A percentile compares a stretch with the other conserved stretches of the same genome.
These are phyloP conservation scores for Rhizopogon vesiculosus DNA, from an alignment of 768 basidiomycete species.

Conservation along the genomic window DNA sequence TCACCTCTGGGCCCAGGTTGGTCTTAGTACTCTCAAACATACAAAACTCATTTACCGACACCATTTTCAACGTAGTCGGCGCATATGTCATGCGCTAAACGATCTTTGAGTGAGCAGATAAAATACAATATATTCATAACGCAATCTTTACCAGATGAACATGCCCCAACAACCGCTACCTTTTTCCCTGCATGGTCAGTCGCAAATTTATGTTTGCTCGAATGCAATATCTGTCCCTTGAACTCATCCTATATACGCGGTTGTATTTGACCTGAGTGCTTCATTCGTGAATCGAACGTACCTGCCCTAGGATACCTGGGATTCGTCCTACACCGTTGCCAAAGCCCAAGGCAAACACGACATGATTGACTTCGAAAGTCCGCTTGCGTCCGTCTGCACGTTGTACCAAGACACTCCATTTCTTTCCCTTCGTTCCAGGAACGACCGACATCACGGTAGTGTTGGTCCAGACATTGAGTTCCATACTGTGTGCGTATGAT, in stretches of 20 bases:
- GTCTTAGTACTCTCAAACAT: too few relatives aligned
- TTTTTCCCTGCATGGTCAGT: conserved; percentile 62
- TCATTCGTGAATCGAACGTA: conserved; percentile 12
- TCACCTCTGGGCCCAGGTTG: conserved; percentile 28
- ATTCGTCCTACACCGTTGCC: conserved; percentile 39
- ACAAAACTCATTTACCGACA: conserved; percentile 30
- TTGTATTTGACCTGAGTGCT: background rate
- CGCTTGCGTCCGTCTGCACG: conserved; percentile 32
- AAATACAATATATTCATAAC: background rate
- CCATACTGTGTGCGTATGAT: conserved; percentile 52
- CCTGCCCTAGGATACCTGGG: conserved; percentile 41
- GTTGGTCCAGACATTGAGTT: conserved; percentile 63
- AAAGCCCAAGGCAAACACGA: conserved; percentile 47
- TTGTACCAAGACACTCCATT: conserved; percentile 40
- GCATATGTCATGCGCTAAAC: conserved; percentile 44
- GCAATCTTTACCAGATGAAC: conserved; percentile 44
- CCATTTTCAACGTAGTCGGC: conserved; percentile 41
- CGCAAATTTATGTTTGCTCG: conserved; percentile 47
- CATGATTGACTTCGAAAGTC: conserved; percentile 39
- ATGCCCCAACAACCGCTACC: conserved; percentile 64
- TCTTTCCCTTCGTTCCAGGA: conserved; percentile 28
- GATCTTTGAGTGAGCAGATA: conserved; percentile 7
- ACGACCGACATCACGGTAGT: conserved; percentile 25
- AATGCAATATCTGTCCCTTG: conserved; percentile 61
- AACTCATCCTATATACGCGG: conserved; percentile 41